Conservation (phyloP, 495 filamentous ascomycete genomes). For the Penicillium herquei region DNA sequence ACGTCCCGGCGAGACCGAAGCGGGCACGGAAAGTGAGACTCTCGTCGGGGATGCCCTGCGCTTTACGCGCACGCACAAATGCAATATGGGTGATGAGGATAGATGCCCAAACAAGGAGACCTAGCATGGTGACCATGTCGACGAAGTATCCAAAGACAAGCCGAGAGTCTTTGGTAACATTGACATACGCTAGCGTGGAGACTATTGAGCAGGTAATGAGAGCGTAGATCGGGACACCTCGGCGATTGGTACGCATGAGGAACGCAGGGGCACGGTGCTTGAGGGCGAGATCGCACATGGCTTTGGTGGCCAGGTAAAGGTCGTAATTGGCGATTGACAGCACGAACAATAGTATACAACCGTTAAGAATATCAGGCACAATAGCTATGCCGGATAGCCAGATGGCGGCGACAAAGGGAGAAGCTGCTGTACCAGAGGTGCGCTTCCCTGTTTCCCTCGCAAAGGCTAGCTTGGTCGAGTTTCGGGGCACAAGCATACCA, state of each 20-base stretch:
- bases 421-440: slow-evolving; percentile 37
- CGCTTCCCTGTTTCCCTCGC: slow-evolving; percentile 16
- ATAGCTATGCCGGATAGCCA: slow-evolving; percentile 46
- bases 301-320: slow-evolving; percentile 65
- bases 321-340: slow-evolving; percentile 69
- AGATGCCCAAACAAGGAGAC: slow-evolving; percentile 66
- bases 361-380: slow-evolving; percentile 58
- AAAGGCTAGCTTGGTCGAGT: slow-evolving; percentile 44
- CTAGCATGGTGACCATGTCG: slow-evolving; percentile 74
- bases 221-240: slow-evolving; percentile 71
- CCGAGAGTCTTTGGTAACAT: slow-evolving; percentile 58
- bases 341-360: slow-evolving; percentile 69
- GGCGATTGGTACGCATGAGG: slow-evolving; percentile 61
- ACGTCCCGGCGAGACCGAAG: slow-evolving; percentile 65
- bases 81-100: slow-evolving; percentile 76
- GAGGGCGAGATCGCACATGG: slow-evolving; percentile 69
- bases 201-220: slow-evolving; percentile 58
- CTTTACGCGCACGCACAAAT: slow-evolving; percentile 68
- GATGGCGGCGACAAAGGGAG: slow-evolving; percentile 62
- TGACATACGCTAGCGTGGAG: slow-evolving; percentile 70
- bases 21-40: slow-evolving; percentile 70
- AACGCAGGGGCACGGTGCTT: slow-evolving; percentile 69
- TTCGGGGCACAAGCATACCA: slow-evolving; percentile 55
- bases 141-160: slow-evolving; percentile 76
- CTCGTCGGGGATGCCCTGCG: slow-evolving; percentile 61